Percentiles rank a stretch among this genome's conserved stretches.
phyloP scores from a whole-genome alignment of 2,329 filamentous ascomycete genomes.

The Ophiostoma himal-ulmi region DNA sequence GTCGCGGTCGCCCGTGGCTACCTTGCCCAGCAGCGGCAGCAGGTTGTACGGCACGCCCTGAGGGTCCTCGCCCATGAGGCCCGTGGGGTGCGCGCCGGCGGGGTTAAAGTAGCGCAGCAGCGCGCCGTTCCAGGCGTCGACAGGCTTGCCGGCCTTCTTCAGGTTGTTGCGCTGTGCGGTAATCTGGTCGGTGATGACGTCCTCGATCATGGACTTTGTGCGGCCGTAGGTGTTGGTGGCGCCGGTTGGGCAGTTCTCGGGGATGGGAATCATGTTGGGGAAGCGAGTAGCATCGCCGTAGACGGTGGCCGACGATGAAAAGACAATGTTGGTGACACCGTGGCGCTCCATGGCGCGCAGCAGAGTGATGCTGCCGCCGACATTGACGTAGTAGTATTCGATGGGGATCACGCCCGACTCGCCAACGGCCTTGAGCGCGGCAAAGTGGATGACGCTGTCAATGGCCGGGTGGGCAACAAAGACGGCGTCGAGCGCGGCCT shows the following conservation, averaged over 20 bases:
- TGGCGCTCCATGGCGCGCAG: constrained; percentile 81
- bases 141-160: constrained; percentile 70
- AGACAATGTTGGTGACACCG: constrained; percentile 94
- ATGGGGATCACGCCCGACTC: constrained; percentile 90
- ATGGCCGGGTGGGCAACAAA: constrained; percentile 87
- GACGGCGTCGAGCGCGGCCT: constrained; percentile 74
- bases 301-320: constrained; percentile 95
- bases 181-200: constrained; percentile 84
- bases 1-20: constrained; percentile 88
- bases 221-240: constrained; percentile 97
- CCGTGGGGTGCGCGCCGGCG: constrained; percentile 85
- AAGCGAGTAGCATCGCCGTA: constrained; percentile 97
- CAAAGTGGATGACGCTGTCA: constrained; percentile 98
- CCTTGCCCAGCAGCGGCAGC: constrained; percentile 87
- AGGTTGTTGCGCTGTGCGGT: constrained; percentile 78
- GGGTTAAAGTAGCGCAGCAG: constrained; percentile 98
- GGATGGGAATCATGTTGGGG: constrained; percentile 97
- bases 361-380: constrained; percentile 82
- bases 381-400: constrained; percentile 97
- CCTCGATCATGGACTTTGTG: constrained; percentile 90
- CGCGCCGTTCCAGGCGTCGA: constrained; percentile 84
- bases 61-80: constrained; percentile 97
- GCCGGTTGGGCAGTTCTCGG: constrained; percentile 90
- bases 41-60: constrained; percentile 95
- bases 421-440: constrained; percentile 94